Percentiles rank a stretch among this genome's conserved stretches.
Evolutionary conservation across 352 stramenopile genomes (phyloP).

Genomic region (Phytophthora agathidicida): DNA sequence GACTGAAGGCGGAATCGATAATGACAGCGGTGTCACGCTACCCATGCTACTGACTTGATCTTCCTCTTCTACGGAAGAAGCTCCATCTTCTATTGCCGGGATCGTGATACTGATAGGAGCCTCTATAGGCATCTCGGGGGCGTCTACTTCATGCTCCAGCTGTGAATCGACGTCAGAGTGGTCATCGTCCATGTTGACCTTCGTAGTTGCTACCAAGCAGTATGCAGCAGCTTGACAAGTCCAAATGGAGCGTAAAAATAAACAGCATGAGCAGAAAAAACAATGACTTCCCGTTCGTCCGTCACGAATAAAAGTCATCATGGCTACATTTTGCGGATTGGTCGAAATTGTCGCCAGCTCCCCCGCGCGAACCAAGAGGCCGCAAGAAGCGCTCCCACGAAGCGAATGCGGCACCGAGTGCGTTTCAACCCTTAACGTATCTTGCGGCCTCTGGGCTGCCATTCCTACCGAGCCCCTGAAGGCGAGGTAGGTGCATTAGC

Average conservation of each 20-base stretch:
- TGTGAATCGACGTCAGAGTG: conserved; percentile 15
- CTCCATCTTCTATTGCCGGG: conserved; percentile 10
- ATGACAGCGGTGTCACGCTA: conserved; percentile 5
- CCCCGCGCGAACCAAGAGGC: no score
- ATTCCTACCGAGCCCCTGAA: no score
- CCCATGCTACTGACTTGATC: conserved; percentile 20
- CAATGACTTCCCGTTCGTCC: no score
- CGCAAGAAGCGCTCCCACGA: no score
- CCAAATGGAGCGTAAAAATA: conserved; percentile 29
- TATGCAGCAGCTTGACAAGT: conserved; percentile 3
- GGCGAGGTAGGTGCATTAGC: no score
- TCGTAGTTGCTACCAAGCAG: background rate
- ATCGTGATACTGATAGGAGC: conserved; percentile 24
- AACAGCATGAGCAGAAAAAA: no score
- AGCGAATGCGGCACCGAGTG: no score
- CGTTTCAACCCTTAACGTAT: no score
- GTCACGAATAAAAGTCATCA: no score
- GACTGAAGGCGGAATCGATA: conserved; percentile 23
- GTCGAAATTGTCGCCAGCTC: no score
- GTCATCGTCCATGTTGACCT: conserved; percentile 19
- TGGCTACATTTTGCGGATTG: no score
- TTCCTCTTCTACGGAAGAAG: conserved; percentile 19
- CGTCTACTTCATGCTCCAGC: conserved; percentile 9
- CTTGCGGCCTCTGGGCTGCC: no score
- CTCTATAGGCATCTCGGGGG: conserved; percentile 8